These are phyloP conservation scores for Kurtzmaniella quercitrusa DNA, from an alignment of 1,139 yeast species.

Conservation along the genomic window DNA sequence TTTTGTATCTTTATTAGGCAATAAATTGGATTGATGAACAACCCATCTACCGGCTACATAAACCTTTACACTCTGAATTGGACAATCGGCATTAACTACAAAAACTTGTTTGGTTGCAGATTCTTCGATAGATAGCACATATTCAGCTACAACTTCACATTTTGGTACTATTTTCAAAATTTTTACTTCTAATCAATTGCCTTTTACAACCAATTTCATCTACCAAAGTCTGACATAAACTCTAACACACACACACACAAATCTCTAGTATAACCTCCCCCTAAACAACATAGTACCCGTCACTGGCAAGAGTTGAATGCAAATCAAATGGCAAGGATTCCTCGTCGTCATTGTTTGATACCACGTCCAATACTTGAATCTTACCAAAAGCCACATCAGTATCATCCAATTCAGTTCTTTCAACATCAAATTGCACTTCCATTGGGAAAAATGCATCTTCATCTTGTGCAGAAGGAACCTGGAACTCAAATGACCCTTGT, in stretches of 20 bases:
- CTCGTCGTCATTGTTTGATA: constrained; percentile 34
- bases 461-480: constrained; percentile 58
- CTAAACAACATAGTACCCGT: constrained; percentile 60
- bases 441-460: constrained; percentile 92
- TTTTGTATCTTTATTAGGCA: no score
- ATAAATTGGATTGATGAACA: no score
- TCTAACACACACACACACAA: no score
- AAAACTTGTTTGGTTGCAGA: no score
- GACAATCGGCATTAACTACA: no score
- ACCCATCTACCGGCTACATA: no score
- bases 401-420: constrained; percentile 33
- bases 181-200: no score
- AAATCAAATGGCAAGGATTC: constrained; percentile 69
- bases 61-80: no score
- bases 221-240: neutral
- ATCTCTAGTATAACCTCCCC: neutral
- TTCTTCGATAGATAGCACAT: no score
- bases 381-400: constrained; percentile 39
- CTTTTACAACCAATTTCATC: no score
- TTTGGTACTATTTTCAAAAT: no score
- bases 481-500: constrained; percentile 76
- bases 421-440: constrained; percentile 49
- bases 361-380: constrained; percentile 40
- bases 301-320: constrained; percentile 57
- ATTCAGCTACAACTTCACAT: no score